These are phyloP conservation scores for Ustilago sp. DNA, from an alignment of 1,284 basidiomycete genomes.

Conservation along the genomic window DNA sequence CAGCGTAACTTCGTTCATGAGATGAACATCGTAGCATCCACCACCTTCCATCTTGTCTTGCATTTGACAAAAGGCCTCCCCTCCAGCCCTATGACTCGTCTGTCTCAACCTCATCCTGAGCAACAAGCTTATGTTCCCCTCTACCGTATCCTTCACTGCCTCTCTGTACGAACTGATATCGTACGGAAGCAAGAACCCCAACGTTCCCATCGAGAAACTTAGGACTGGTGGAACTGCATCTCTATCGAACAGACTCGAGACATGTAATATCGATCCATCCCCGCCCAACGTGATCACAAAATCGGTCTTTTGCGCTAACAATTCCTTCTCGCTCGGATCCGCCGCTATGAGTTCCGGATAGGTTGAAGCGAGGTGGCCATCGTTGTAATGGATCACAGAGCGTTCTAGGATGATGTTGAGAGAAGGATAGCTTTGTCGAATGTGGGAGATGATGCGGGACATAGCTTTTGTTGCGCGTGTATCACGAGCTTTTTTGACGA, in stretches of 20 bases:
- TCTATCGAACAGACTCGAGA: constrained; percentile 87
- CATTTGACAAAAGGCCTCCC: constrained; percentile 44
- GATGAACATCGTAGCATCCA: constrained; percentile 79
- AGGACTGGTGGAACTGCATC: constrained; percentile 92
- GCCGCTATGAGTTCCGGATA: constrained; percentile 41
- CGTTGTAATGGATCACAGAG: constrained; percentile 74
- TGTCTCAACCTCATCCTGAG: constrained; percentile 61
- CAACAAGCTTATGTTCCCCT: constrained; percentile 54
- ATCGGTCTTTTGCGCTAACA: constrained; percentile 72
- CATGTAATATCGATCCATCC: constrained; percentile 94
- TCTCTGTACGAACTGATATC: constrained; percentile 58
- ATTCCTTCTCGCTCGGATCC: constrained; percentile 16
- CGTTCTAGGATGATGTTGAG: constrained; percentile 82
- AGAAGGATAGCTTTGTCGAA: constrained; percentile 74
- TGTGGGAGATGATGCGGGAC: constrained; percentile 68
- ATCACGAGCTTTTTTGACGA: constrained; percentile 73
- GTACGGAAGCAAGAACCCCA: constrained; percentile 94
- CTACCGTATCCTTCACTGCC: constrained; percentile 57
- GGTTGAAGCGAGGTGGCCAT: constrained; percentile 69
- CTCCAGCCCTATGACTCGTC: constrained; percentile 47
- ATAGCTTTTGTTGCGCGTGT: constrained; percentile 70
- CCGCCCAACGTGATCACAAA: constrained; percentile 92
- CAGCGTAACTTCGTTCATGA: constrained; percentile 95
- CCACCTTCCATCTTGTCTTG: constrained; percentile 32
- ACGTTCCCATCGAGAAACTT: constrained; percentile 94